Evolutionary conservation across 257 asterid species (phyloP).

Genomic region (Nicotiana noctiflora): DNA sequence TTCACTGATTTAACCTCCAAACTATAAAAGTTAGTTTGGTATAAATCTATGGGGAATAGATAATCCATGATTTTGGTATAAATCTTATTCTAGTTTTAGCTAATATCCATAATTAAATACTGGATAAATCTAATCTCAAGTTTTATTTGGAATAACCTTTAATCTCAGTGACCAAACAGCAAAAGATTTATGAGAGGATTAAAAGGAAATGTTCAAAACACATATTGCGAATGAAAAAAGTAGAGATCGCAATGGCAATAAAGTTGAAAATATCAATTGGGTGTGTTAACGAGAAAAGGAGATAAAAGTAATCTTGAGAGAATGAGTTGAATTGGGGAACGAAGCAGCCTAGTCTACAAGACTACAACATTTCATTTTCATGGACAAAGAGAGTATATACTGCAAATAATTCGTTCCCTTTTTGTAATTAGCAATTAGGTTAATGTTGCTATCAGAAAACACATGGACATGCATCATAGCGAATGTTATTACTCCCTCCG

Average conservation of each 20-base stretch:
- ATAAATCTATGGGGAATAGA: no score
- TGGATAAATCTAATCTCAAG: no score
- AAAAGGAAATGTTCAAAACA: no score
- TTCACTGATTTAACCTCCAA: neutral
- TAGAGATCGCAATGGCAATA: no score
- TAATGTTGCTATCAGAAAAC: neutral
- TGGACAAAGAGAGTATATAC: conserved; percentile 1
- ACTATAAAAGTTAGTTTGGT: neutral
- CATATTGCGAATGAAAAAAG: no score
- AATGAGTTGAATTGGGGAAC: neutral
- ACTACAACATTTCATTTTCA: neutral
- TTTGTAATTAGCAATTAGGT: neutral
- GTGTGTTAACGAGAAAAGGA: neutral
- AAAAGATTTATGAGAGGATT: neutral
- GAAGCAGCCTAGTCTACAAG: neutral
- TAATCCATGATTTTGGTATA: no score
- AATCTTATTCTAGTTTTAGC: no score
- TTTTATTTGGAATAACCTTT: no score
- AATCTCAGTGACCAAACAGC: no score
- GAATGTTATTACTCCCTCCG: no score
- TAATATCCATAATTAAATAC: no score
- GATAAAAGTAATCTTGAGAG: neutral
- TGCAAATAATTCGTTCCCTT: neutral
- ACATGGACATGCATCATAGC: neutral
- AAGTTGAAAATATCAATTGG: neutral